A percentile compares a stretch with the other conserved stretches of the same genome.
These are phyloP conservation scores for Mortierella claussenii DNA, from an alignment of 192 early-diverging fungal species.

Conservation along the genomic window DNA sequence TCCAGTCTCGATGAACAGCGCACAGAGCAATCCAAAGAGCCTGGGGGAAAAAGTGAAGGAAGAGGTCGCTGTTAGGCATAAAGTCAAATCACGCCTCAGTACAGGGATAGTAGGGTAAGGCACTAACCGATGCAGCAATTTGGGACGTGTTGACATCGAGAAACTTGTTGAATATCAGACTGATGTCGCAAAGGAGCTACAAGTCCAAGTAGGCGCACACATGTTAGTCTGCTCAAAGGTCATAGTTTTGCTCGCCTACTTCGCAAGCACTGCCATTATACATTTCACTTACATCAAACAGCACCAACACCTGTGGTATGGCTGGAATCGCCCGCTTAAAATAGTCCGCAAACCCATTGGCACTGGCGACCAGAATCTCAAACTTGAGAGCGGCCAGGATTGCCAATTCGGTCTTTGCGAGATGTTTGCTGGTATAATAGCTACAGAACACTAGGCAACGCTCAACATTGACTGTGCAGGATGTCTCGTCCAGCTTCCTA, in stretches of 20 bases:
- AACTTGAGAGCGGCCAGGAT: conserved; percentile 39
- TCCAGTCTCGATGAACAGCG: conserved; percentile 22
- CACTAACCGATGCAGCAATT: conserved; percentile 39
- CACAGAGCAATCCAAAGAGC: conserved; percentile 34
- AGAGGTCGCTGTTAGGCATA: too few relatives aligned
- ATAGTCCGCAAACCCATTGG: conserved; percentile 35
- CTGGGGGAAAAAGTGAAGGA: too few relatives aligned
- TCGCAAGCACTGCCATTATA: too few relatives aligned
- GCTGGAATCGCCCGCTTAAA: conserved; percentile 25
- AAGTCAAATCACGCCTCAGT: too few relatives aligned
- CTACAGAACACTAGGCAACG: conserved; percentile 18
- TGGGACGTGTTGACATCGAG: conserved; percentile 29
- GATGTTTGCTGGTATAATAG: conserved; percentile 15
- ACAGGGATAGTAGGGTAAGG: too few relatives aligned
- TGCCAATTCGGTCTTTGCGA: conserved; percentile 23
- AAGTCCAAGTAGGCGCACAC: too few relatives aligned
- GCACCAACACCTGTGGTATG: not conserved
- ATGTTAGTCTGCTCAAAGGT: too few relatives aligned
- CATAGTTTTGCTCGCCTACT: too few relatives aligned
- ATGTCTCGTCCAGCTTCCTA: conserved; percentile 44
- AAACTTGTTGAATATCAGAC: conserved; percentile 27
- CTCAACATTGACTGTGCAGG: not conserved
- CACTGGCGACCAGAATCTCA: conserved; percentile 40
- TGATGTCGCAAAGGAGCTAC: conserved; percentile 45
- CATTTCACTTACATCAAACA: conserved; percentile 48